phyloP scores from a whole-genome alignment of 192 early-diverging fungal genomes.

The Coemansia sp. region DNA sequence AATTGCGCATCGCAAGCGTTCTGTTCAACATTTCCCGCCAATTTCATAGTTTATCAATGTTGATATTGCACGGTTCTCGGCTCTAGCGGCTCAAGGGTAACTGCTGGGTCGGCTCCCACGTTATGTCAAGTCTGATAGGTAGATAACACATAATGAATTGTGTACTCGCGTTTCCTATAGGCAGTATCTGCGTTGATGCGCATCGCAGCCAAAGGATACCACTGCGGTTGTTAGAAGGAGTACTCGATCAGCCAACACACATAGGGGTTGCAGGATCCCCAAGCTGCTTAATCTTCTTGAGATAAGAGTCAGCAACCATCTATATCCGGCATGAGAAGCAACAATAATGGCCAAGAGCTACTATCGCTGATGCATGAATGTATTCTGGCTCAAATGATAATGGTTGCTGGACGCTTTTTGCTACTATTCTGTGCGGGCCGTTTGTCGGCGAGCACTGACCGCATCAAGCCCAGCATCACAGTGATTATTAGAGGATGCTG shows the following conservation, averaged over 20 bases:
- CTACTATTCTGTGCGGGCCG: slow-evolving; percentile 1
- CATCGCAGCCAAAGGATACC: neutral
- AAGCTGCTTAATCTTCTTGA: neutral
- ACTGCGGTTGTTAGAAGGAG: neutral
- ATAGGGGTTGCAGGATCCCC: neutral
- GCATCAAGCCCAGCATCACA: neutral
- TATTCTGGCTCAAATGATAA: neutral
- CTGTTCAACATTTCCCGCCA: neutral
- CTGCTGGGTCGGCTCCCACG: no score
- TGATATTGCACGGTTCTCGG: neutral
- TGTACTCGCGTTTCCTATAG: neutral
- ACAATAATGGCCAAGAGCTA: neutral
- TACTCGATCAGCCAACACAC: neutral
- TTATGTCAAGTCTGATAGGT: neutral
- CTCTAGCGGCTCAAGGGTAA: neutral
- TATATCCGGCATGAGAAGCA: neutral
- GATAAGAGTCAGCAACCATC: neutral
- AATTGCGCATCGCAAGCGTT: slow-evolving; percentile 2
- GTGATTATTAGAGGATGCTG: neutral
- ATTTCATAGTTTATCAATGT: neutral
- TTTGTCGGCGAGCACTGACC: slow-evolving; percentile 1
- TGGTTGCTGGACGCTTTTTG: neutral
- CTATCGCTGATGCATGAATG: slow-evolving; percentile 1
- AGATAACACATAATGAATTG: neutral
- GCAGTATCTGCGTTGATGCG: neutral